These are phyloP conservation scores for Cladosporium oxysporum DNA, from an alignment of 2,329 filamentous ascomycete genomes.

Conservation along the genomic window DNA sequence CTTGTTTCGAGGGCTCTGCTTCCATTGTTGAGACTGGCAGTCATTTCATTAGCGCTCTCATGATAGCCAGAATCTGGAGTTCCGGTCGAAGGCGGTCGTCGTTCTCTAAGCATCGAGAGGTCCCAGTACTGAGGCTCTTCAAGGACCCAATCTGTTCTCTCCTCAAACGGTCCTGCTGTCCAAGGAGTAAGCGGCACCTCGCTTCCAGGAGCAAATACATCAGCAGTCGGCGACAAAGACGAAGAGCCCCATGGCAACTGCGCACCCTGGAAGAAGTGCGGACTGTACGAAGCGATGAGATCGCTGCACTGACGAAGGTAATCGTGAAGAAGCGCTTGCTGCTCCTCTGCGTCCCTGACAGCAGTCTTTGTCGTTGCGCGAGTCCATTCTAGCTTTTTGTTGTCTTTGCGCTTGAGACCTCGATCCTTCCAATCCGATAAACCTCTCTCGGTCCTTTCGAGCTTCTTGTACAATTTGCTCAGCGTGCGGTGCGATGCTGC, in stretches of 20 bases:
- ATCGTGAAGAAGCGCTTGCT: slow-evolving; percentile 31
- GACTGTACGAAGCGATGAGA: slow-evolving; percentile 29
- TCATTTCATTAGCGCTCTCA: slow-evolving; percentile 22
- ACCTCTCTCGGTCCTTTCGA: slow-evolving; percentile 27
- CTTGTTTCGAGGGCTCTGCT: not conserved
- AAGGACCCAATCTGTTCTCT: not conserved
- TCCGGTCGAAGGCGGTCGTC: slow-evolving; percentile 25
- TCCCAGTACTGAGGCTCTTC: slow-evolving; percentile 34
- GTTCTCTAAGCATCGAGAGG: slow-evolving; percentile 33
- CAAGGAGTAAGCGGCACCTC: slow-evolving; percentile 4
- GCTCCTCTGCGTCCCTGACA: slow-evolving; percentile 27
- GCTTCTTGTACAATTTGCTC: slow-evolving; percentile 34
- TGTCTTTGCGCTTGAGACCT: slow-evolving; percentile 29
- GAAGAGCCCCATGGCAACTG: not conserved
- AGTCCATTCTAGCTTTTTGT: slow-evolving; percentile 35
- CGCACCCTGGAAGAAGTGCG: slow-evolving; percentile 19
- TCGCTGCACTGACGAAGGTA: slow-evolving; percentile 31
- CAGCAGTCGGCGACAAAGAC: slow-evolving; percentile 28
- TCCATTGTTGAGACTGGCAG: not conserved
- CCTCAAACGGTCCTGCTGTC: slow-evolving; percentile 16
- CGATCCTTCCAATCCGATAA: slow-evolving; percentile 8
- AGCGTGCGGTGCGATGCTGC: slow-evolving; percentile 31
- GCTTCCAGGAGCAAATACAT: slow-evolving; percentile 24
- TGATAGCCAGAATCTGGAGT: slow-evolving; percentile 34
- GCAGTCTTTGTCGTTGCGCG: slow-evolving; percentile 27